phyloP scores from a whole-genome alignment of 2,329 filamentous ascomycete species.

The Aspergillus spinulosporus region DNA sequence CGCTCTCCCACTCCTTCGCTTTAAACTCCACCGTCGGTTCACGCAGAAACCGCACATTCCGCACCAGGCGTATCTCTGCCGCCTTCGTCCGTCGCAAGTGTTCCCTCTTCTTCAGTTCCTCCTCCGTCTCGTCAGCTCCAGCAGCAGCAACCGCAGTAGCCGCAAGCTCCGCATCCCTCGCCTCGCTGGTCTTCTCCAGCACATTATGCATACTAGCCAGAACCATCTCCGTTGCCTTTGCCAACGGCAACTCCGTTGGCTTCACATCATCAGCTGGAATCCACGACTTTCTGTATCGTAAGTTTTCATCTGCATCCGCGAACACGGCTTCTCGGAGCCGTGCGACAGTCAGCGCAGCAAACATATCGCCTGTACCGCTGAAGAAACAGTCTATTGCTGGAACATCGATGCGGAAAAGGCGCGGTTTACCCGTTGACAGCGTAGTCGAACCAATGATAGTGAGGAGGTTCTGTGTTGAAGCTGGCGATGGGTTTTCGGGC shows the following conservation, averaged over 20 bases:
- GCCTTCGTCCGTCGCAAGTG: slow-evolving; percentile 75
- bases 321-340: slow-evolving; percentile 80
- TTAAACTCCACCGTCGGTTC: slow-evolving; percentile 65
- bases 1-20: slow-evolving; percentile 48
- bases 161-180: slow-evolving; percentile 65
- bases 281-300: slow-evolving; percentile 67
- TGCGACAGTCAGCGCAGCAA: slow-evolving; percentile 84
- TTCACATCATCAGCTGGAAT: slow-evolving; percentile 70
- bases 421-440: slow-evolving; percentile 61
- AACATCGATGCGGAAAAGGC: slow-evolving; percentile 86
- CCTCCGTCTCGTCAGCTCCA: slow-evolving; percentile 36
- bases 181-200: slow-evolving; percentile 65
- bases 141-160: slow-evolving; percentile 19
- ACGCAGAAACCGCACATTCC: slow-evolving; percentile 69
- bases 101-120: slow-evolving; percentile 55
- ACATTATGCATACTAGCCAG: slow-evolving; percentile 91
- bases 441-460: slow-evolving; percentile 77
- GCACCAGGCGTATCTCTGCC: slow-evolving; percentile 81
- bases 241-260: slow-evolving; percentile 74
- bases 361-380: slow-evolving; percentile 97
- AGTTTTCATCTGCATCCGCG: slow-evolving; percentile 38
- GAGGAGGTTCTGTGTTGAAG: slow-evolving; percentile 50
- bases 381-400: slow-evolving; percentile 91
- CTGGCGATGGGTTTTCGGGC: slow-evolving; percentile 32
- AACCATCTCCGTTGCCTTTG: slow-evolving; percentile 80